Evolutionary conservation across 2,329 filamentous ascomycete genomes (phyloP), one percentile per base, ranked within the genome.

Genomic region (Didymella pinodella): DNA sequence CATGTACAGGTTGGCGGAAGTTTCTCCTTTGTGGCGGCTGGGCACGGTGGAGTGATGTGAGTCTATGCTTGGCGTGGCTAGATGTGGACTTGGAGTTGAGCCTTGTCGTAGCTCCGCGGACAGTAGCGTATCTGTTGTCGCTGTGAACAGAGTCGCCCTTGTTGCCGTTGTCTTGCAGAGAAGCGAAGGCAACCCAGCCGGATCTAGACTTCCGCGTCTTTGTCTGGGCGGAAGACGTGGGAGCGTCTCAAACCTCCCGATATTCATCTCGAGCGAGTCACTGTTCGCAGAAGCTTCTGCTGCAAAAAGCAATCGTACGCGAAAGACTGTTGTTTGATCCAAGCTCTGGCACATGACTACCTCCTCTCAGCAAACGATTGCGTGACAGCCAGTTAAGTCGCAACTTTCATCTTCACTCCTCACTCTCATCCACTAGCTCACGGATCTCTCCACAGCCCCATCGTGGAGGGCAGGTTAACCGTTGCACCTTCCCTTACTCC

Each of bases 381-480:
- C 56, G 48, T 20, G 31, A 41, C 31, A 46, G 36, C 46, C 46
- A 43, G 40, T 59, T 18, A 32, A 48, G 41, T 47, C 50, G 41
- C 50, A 26, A 54, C 47, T 29, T 40, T 51, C 56, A 59, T 3
- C 46, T 22, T 59, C 41, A 43, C 43, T 47, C 40, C 28, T 31
- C 47, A 34, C 29, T 22, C 47, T 54, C 46, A 18, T 34, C 11
- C 34, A 45, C 56, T 59, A 59, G 56, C 41, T 44, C 47, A 54
- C 50, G 41, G 50, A 50, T 26, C 47, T 59, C 56, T 54, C 56
- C 56, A 50, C 50, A 59, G 50, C 32, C 47, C 56, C 56, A 44
- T 59, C 54, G 56, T 46, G 56, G 56, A 59, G 34, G 56, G 56
- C 50, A 59, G 41, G 46, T 59, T 54, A 54, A 54, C 50, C 56